Evolutionary conservation across 208 protist genomes (phyloP).

Genomic region (Jaenimonas drosophilae): DNA sequence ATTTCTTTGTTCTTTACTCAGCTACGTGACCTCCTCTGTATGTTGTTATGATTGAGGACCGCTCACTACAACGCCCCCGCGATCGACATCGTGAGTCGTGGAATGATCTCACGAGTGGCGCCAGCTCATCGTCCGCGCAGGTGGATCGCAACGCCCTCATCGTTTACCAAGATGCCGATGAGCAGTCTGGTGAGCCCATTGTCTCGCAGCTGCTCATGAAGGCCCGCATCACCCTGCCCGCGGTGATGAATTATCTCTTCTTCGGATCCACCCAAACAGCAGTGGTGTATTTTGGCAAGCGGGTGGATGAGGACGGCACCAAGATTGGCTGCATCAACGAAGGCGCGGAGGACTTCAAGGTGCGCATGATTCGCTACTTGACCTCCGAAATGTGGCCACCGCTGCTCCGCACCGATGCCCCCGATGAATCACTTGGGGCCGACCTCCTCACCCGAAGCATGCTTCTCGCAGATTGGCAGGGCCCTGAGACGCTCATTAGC

Average conservation of each 20-base stretch:
- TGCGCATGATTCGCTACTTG: conserved; percentile 46
- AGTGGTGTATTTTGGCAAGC: conserved; percentile 60
- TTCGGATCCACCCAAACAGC: conserved; percentile 34
- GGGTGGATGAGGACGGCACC: conserved; percentile 8
- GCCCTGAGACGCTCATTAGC: background rate
- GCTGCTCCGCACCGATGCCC: conserved; percentile 48
- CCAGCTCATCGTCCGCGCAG: too few species aligned
- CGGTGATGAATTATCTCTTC: conserved; percentile 62
- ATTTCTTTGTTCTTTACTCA: conserved; percentile 1
- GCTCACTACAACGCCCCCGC: too few species aligned
- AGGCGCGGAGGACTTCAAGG: conserved; percentile 55
- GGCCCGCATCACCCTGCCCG: conserved; percentile 33
- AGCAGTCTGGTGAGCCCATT: conserved; percentile 7
- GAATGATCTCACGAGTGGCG: too few species aligned
- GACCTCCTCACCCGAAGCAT: too few species aligned
- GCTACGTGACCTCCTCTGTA: background rate
- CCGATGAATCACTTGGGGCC: conserved; percentile 37
- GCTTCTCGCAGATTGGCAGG: background rate
- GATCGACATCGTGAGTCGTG: too few species aligned
- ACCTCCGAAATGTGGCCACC: conserved; percentile 58
- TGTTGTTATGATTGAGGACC: conserved; percentile 1
- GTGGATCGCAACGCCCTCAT: conserved; percentile 33
- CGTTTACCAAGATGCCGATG: conserved; percentile 45
- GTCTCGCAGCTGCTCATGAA: conserved; percentile 24
- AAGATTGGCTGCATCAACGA: conserved; percentile 29